Conservation (phyloP, 2,329 filamentous ascomycete species). For the Ascochyta pisi region DNA sequence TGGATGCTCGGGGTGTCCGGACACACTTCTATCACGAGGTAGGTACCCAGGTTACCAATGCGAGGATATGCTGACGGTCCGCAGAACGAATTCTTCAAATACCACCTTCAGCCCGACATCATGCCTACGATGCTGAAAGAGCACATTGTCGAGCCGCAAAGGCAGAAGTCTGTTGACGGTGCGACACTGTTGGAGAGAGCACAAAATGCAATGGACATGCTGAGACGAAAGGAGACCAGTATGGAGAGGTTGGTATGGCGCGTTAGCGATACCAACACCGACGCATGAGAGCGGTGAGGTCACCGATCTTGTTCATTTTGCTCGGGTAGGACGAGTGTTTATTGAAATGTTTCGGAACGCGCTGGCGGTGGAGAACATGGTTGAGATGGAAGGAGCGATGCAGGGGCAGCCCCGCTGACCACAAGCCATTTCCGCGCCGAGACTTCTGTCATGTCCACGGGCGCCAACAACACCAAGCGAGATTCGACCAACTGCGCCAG, state of each 20-base stretch:
- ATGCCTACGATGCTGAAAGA: conserved; percentile 57
- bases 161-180: conserved; percentile 51
- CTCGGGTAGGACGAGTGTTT: not conserved
- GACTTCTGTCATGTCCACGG: not conserved
- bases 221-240: conserved; percentile 54
- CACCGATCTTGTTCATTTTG: conserved; percentile 1
- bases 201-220: conserved; percentile 52
- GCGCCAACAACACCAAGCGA: conserved; percentile 1
- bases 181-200: conserved; percentile 51
- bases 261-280: conserved; percentile 32
- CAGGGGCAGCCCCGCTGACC: conserved; percentile 9
- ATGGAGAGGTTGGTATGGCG: conserved; percentile 55
- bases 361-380: conserved; percentile 1
- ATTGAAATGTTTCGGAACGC: conserved; percentile 15
- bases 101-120: conserved; percentile 63
- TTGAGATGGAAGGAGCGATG: conserved; percentile 14
- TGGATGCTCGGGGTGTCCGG: conserved; percentile 61
- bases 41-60: conserved; percentile 22
- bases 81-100: conserved; percentile 63
- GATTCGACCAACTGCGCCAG: not conserved
- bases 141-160: conserved; percentile 53
- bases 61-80: conserved; percentile 1
- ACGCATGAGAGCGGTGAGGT: conserved; percentile 5
- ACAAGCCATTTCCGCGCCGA: conserved; percentile 1
- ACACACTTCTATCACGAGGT: conserved; percentile 63